Base-by-base conservation (phyloP, 2,329 filamentous ascomycete species). In the Ceratocystis papillata region DNA sequence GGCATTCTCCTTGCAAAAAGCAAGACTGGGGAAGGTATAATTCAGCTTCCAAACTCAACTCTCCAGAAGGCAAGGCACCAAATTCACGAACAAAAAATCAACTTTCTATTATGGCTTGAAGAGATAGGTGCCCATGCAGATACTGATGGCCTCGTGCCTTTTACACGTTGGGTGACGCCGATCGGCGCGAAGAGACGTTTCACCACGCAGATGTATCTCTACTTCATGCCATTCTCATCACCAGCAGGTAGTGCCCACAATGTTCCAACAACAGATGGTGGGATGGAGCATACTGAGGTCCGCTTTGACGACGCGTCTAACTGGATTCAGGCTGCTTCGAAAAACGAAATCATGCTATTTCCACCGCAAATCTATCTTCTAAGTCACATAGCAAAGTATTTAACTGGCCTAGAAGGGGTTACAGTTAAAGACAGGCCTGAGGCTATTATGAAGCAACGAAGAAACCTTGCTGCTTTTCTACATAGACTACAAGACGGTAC, bases 141-240 rank as follows among this genome's bases (percentile, higher is more conserved):
- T 30, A 15, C 65, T 83, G 86, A 86, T 1, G 79, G 80, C 46
- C 77, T 96, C 2, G 78, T 89, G 6, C 90, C 92, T 0, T 96
- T 96, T 73, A 96, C 92, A 0, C 84, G 90, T 65, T 97, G 94
- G 94, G 81, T 97, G 66, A 97, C 94, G 1, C 93, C 93, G 0
- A 75, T 79, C 0, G 84, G 83, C 68, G 78, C 87, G 1, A 82
- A 85, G 0, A 90, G 87, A 71, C 83, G 94, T 59, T 99, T 95
- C 77, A 90, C 89, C 0, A 96, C 93, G 0, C 92, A 96, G 73
- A 97, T 97, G 93, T 99, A 97, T 76, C 75, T 97, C 10, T 96
- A 96, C 76, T 87, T 95, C 75, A 80, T 96, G 2, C 91, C 91
- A 0, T 76, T 74, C 1, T 71, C 71, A 63, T 68, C 73, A 60